phyloP scores from a whole-genome alignment of 176 grass and related monocot species.

The Zizania latifolia region DNA sequence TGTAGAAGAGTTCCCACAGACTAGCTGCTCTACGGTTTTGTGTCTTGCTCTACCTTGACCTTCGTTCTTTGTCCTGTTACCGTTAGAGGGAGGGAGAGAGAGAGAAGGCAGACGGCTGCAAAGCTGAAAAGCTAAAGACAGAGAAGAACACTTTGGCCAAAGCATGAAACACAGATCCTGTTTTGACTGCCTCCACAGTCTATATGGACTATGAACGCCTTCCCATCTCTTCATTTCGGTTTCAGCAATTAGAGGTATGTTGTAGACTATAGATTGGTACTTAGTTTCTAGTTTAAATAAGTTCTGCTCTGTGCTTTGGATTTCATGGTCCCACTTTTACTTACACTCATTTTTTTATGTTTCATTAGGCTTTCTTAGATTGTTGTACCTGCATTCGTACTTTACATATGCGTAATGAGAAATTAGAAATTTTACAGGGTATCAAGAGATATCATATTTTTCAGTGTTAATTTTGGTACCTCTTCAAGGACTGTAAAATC shows the following conservation, averaged over 20 bases:
- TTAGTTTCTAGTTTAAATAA: background rate
- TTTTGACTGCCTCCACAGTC: slow-evolving; percentile 61
- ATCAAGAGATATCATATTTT: too few species aligned
- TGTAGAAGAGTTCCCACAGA: background rate
- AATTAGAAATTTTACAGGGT: too few species aligned
- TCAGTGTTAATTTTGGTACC: too few species aligned
- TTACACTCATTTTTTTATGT: background rate
- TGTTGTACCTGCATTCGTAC: background rate
- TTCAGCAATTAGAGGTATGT: background rate
- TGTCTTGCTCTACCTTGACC: background rate
- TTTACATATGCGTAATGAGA: background rate
- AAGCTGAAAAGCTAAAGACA: slow-evolving; percentile 88
- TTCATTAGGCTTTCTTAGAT: background rate
- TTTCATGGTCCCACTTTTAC: background rate
- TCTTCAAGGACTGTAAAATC: too few species aligned
- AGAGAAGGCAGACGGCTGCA: slow-evolving; percentile 31
- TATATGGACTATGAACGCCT: background rate
- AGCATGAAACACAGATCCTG: slow-evolving; percentile 46
- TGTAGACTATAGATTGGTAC: background rate
- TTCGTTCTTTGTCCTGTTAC: slow-evolving; percentile 7
- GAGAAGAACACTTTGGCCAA: slow-evolving; percentile 39
- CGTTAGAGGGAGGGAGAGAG: background rate
- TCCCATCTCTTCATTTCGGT: background rate
- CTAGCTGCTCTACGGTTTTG: background rate
- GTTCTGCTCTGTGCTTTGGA: background rate